A percentile compares a stretch with the other conserved stretches of the same genome.
Evolutionary conservation across 1,284 basidiomycete species (phyloP).

Genomic region (Vanrija pseudolonga): DNA sequence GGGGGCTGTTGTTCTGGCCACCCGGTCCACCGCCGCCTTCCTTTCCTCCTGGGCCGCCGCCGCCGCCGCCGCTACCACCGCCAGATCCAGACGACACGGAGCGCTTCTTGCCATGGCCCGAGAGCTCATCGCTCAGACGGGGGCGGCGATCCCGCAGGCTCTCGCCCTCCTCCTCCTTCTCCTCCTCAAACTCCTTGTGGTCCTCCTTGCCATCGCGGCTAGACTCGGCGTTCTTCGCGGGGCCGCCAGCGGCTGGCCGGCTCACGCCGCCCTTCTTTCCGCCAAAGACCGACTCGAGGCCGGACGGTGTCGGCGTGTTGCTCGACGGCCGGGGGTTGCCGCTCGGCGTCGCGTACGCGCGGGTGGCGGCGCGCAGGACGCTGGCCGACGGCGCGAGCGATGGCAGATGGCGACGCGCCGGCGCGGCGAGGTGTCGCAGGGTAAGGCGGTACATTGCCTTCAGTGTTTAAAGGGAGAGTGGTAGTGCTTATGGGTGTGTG

Average conservation of each 20-base stretch:
- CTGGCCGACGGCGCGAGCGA: constrained; percentile 3
- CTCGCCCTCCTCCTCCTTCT: constrained; percentile 25
- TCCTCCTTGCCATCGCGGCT: constrained; percentile 1
- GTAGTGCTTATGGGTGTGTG: too few species aligned
- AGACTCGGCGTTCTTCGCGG: constrained; percentile 1
- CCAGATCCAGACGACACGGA: constrained; percentile 27
- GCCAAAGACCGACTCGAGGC: constrained; percentile 43
- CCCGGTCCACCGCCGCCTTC: constrained; percentile 25
- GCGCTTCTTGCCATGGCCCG: constrained; percentile 9
- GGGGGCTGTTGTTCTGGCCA: constrained; percentile 15
- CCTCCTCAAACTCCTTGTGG: background rate
- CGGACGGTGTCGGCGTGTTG: constrained; percentile 38
- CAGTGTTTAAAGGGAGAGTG: too few species aligned
- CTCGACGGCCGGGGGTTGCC: constrained; percentile 29
- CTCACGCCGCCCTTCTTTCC: constrained; percentile 16
- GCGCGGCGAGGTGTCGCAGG: constrained; percentile 6
- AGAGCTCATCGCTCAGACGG: constrained; percentile 35
- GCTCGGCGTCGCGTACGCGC: constrained; percentile 31
- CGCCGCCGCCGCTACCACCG: constrained; percentile 33
- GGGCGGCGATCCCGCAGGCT: constrained; percentile 30
- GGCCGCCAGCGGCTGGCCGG: constrained; percentile 15
- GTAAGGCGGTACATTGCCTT: constrained; percentile 11
- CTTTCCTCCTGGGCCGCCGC: constrained; percentile 12
- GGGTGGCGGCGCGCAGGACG: constrained; percentile 1
- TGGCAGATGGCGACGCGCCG: constrained; percentile 19